Base-by-base conservation (phyloP, 495 filamentous ascomycete species). In the Neurospora terricola region DNA sequence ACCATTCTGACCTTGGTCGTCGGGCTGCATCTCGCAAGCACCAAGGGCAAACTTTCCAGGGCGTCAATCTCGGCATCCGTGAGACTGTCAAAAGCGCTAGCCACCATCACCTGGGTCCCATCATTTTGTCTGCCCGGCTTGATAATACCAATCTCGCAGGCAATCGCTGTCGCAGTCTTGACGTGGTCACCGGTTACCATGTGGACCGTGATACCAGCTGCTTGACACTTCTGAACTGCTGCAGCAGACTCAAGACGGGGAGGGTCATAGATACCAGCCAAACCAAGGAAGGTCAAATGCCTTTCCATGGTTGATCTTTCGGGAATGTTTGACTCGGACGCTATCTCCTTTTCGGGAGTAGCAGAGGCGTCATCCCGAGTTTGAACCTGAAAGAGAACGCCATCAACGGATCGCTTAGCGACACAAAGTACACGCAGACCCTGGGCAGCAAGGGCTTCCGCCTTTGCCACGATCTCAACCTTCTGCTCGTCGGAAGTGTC, bases 171-270 rank as follows among this genome's bases (percentile, higher is more conserved):
- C 30, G 92, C 92, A 8, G 92, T 94, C 48, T 87, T 88, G 14
- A 89, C 87, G 73, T 94, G 91, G 76, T 94, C 92, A 34, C 90
- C 91, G n/a, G 92, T 94, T 18, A 94, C 84, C 92, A 94, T 94
- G 79, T 93, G 91, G 7, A 93, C 91, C 66, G 85, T 86, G 71
- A 94, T 91, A 40, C 92, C 92, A 66, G 92, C 92, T 38, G 83
- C 81, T 48, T 88, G 85, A 77, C 91, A 93, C 77, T 88, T 86
- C 16, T 82, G 80, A 23, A 94, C 86, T 9, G 92, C 87, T 8
- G 84, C 87, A 34, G 86, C 87, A 1, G 90, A 90, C 79, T 92
- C 91, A 9, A 87, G 85, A 3, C 91, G 88, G 5, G 90, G 90
- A 11, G 91, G 91, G 75, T 93, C 91, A 71, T 92, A 91, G 37